Evolutionary conservation across 352 stramenopile species (phyloP), one percentile per base, ranked within the genome.

Genomic region (Globisporangium emineosum): DNA sequence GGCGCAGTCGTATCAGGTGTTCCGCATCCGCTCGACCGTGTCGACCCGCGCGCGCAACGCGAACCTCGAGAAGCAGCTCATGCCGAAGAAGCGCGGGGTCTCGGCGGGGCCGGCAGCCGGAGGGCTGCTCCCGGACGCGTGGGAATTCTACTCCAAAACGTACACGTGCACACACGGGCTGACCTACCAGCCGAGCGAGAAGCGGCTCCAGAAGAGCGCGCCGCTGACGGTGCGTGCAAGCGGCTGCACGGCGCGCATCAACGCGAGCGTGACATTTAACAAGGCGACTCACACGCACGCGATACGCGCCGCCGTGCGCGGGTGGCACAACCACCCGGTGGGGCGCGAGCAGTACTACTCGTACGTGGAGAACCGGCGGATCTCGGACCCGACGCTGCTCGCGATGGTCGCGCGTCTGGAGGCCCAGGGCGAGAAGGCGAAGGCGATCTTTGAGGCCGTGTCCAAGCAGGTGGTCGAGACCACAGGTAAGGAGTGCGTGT

Each of bases 201-300:
- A 57, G 21, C 29, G 52, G 10, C 52, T 57, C 5, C 52, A 42
- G 29, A 53, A 53, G 21, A 30, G 21, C 8, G 52, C 33, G 19
- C 52, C 30, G 9, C 29, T 37, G 2, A 23, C 52, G 3, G 52
- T 57, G 52, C 52, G 52, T 10, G 52, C 32, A 4, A 59, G 30
- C 9, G 53, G 52, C 19, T 59, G 53, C 53, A 59, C 19, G 53
- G 53, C 53, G 51, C 51, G 51, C 29, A 57, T 57, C 27, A 57
- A 57, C 29, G 51, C 51, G 51, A 57, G 27, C 17, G 27, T 57
- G 27, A 37, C 29, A 7, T 33, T 42, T 9, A 37, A 57, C n/a
- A 40, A 43, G 10, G 30, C 8, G 9, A 40, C 13, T n/a, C 13
- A 40, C 27, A 32, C 32, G 32, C 23, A 32, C 30, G 42, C 21